Evolutionary conservation across 2,329 filamentous ascomycete species (phyloP).

Genomic region (Xylaria sp.): DNA sequence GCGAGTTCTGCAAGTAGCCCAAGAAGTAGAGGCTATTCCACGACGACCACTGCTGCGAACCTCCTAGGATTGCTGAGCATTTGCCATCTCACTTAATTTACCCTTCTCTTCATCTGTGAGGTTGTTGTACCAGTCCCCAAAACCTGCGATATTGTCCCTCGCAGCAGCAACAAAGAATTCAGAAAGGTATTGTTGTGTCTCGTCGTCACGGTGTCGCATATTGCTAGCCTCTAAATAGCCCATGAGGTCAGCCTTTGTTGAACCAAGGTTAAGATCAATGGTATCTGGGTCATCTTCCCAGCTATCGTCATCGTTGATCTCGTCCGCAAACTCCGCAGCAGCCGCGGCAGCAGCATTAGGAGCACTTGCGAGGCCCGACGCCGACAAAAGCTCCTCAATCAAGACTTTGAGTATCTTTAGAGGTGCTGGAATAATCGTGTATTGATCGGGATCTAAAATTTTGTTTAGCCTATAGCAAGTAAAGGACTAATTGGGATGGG

Average conservation of each 20-base stretch:
- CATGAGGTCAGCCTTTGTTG: slow-evolving; percentile 83
- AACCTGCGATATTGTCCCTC: slow-evolving; percentile 66
- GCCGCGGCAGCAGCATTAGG: slow-evolving; percentile 71
- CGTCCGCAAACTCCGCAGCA: slow-evolving; percentile 65
- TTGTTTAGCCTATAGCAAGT: slow-evolving; percentile 45
- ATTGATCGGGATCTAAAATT: slow-evolving; percentile 81
- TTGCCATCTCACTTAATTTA: slow-evolving; percentile 66
- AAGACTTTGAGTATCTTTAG: slow-evolving; percentile 97
- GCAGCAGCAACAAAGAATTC: slow-evolving; percentile 79
- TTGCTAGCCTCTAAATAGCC: slow-evolving; percentile 71
- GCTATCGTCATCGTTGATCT: slow-evolving; percentile 79
- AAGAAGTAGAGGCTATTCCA: neutral
- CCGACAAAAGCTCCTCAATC: slow-evolving; percentile 88
- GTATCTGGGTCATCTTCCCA: slow-evolving; percentile 89
- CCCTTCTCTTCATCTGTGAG: slow-evolving; percentile 66
- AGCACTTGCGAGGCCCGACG: slow-evolving; percentile 72
- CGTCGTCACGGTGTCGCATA: slow-evolving; percentile 81
- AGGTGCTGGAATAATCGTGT: slow-evolving; percentile 85
- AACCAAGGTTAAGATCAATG: slow-evolving; percentile 78
- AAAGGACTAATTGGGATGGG: slow-evolving; percentile 33
- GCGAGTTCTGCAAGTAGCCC: neutral
- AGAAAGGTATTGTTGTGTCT: slow-evolving; percentile 85
- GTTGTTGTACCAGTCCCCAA: slow-evolving; percentile 67
- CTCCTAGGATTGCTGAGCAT: slow-evolving; percentile 42
- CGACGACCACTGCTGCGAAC: too few species aligned